Evolutionary conservation across 2,329 filamentous ascomycete genomes (phyloP), one percentile per base, ranked within the genome.

Genomic region (Coniella vitis): DNA sequence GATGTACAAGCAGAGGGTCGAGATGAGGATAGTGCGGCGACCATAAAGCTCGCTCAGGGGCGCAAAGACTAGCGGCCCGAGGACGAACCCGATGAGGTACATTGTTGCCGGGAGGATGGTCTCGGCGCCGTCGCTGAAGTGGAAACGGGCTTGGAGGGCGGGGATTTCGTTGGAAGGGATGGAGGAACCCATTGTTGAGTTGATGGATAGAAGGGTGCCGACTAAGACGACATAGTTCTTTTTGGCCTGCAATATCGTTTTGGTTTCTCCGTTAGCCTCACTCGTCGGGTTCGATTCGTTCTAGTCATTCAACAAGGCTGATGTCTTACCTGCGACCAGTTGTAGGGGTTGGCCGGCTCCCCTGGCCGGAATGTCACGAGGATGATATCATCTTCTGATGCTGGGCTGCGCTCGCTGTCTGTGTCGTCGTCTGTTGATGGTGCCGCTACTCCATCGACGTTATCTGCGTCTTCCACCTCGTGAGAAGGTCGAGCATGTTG

Each of bases 21-120:
- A 22, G 1, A 56, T 9, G 13, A 61, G 50, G 1, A 58, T 39
- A 1, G 48, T 48, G 38, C 53, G 47, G 10, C 60, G 52, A 21
- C 60, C 60, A n/a, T 58, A 54, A 10, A 48, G 45, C 40, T 61
- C 60, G 43, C 54, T 56, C 5, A 61, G 45, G 1, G 60, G 60
- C 0, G 59, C 60, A 35, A 57, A 61, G n/a, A 60, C 52, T 3
- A 61, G 46, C 2, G 60, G 60, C 2, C 60, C 60, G 22, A 57
- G 52, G 4, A 61, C 52, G 25, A 57, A 61, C 4, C 60, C 60
- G 4, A 58, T 51, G 0, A 61, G 54, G 40, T 55, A 61, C 3
- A 56, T 52, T 0, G 58, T 60, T 9, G 56, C 55, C 9, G 60
- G 59, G 4, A 61, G 55, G 9, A 60, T 48, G 8, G 51, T 48